These are phyloP conservation scores for Pichia sp. DNA, from an alignment of 1,139 yeast genomes.

Conservation along the genomic window DNA sequence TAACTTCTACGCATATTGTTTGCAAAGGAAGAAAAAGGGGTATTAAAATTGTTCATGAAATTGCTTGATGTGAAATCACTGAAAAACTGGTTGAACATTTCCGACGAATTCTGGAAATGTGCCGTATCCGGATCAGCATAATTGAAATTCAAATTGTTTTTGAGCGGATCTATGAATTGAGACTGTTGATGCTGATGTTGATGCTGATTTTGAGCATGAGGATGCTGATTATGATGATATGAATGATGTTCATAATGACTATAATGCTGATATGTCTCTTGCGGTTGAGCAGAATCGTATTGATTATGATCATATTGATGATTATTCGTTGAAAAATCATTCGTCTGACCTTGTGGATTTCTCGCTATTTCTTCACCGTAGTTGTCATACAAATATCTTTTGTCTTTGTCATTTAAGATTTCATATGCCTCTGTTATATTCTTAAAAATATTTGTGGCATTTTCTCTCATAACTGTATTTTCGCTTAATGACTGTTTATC, in stretches of 20 bases:
- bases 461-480: constrained; percentile 54
- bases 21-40: not conserved
- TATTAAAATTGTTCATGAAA: constrained; percentile 2
- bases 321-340: constrained; percentile 7
- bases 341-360: constrained; percentile 11
- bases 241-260: not conserved
- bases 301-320: constrained; percentile 4
- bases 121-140: not conserved
- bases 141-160: not conserved
- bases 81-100: constrained; percentile 6
- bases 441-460: constrained; percentile 32
- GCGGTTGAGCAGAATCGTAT: not conserved
- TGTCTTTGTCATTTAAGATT: constrained; percentile 38
- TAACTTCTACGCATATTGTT: not conserved
- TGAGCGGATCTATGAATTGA: not conserved
- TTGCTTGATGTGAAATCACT: constrained; percentile 1
- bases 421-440: constrained; percentile 48
- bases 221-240: not conserved
- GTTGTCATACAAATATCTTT: constrained; percentile 41
- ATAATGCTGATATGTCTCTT: not conserved
- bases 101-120: not conserved
- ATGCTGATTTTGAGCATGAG: not conserved
- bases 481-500: constrained; percentile 35
- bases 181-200: not conserved
- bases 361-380: constrained; percentile 47